A percentile compares a stretch with the other conserved stretches of the same genome.
These are phyloP conservation scores for Larix sibirica DNA, from an alignment of 83 land plant genomes.

Conservation along the genomic window DNA sequence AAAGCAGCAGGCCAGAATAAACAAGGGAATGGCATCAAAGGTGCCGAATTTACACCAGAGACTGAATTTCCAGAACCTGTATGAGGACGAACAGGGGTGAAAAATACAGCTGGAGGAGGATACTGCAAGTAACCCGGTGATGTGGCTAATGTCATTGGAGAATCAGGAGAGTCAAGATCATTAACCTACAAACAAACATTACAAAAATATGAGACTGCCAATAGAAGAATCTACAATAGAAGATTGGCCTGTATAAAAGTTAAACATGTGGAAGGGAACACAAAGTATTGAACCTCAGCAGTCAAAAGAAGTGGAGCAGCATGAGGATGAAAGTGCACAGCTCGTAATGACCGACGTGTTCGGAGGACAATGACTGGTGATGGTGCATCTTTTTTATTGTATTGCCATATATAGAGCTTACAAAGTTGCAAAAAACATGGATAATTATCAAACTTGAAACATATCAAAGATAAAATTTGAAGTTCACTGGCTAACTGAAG, in stretches of 20 bases:
- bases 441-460: not conserved
- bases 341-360: conserved; percentile 90
- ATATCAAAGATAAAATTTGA: not conserved
- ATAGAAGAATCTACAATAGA: too few relatives aligned
- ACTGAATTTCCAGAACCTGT: conserved; percentile 21
- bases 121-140: conserved; percentile 74
- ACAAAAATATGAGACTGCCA: too few relatives aligned
- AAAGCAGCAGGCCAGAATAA: conserved; percentile 63
- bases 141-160: conserved; percentile 80
- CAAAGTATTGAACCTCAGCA: conserved; percentile 65
- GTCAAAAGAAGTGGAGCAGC: conserved; percentile 88
- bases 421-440: not conserved
- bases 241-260: too few relatives aligned
- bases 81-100: conserved; percentile 42
- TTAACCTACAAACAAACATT: conserved; percentile 61
- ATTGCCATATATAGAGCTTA: conserved; percentile 96
- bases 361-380: conserved; percentile 69
- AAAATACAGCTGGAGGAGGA: conserved; percentile 68
- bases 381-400: conserved; percentile 73
- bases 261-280: too few relatives aligned
- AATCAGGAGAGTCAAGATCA: conserved; percentile 87
- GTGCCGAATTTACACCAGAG: conserved; percentile 21
- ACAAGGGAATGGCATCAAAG: conserved; percentile 51
- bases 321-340: conserved; percentile 96
- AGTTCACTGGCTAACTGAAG: too few relatives aligned